Evolutionary conservation across 257 asterid species (phyloP).

Genomic region (Salvia hispanica): DNA sequence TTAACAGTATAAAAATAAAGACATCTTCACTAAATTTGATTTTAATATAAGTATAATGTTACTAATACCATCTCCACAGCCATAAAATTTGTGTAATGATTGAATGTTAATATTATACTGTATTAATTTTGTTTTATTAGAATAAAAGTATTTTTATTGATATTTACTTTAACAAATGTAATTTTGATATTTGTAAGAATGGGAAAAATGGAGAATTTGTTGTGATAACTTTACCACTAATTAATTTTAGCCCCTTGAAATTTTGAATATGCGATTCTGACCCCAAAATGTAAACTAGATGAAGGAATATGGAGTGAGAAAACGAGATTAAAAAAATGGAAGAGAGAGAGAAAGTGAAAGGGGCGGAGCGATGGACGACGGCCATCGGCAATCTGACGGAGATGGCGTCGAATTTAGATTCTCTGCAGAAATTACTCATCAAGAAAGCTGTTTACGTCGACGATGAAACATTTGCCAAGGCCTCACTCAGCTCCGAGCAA

Average conservation of each 20-base stretch:
- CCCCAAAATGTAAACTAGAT: not conserved
- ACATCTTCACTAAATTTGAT: too few species aligned
- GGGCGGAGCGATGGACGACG: slow-evolving; percentile 82
- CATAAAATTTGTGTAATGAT: too few species aligned
- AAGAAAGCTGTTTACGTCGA: slow-evolving; percentile 87
- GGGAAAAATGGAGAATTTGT: too few species aligned
- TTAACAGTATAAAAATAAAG: not conserved
- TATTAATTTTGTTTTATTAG: too few species aligned
- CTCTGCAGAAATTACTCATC: slow-evolving; percentile 70
- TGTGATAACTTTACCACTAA: too few species aligned
- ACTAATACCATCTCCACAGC: too few species aligned
- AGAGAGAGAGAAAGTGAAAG: slow-evolving; percentile 55
- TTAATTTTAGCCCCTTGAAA: not conserved
- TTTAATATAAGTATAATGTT: too few species aligned
- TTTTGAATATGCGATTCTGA: slow-evolving; percentile 1
- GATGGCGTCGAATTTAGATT: slow-evolving; percentile 73
- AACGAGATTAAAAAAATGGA: slow-evolving; percentile 38
- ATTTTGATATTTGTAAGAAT: too few species aligned
- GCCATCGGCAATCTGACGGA: slow-evolving; percentile 86
- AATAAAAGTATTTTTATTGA: too few species aligned
- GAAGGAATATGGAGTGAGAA: slow-evolving; percentile 9
- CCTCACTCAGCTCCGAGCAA: slow-evolving; percentile 82
- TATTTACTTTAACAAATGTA: not conserved
- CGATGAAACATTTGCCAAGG: slow-evolving; percentile 85
- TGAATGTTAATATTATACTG: too few species aligned